Conservation (phyloP, 2,329 filamentous ascomycete species). For the Penicillium thymicola region DNA sequence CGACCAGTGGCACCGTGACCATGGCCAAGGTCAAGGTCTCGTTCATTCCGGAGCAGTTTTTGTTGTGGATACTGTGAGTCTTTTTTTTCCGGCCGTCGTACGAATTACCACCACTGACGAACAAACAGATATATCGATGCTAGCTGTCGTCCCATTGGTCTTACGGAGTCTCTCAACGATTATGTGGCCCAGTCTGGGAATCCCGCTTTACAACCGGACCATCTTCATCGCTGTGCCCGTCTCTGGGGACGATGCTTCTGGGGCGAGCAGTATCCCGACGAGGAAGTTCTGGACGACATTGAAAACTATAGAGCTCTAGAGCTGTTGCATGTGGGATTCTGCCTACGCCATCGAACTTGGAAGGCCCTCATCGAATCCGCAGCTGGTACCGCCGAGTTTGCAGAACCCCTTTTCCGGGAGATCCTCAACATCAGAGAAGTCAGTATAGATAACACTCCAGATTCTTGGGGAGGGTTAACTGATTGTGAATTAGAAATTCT, state of each 20-base stretch:
- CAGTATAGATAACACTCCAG: neutral
- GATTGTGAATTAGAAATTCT: slow-evolving; percentile 28
- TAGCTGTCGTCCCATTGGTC: slow-evolving; percentile 28
- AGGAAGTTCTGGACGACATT: slow-evolving; percentile 38
- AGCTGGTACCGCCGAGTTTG: slow-evolving; percentile 12
- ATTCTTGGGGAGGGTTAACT: neutral
- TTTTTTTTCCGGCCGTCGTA: neutral
- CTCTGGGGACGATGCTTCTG: slow-evolving; percentile 38
- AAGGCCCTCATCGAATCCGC: slow-evolving; percentile 23
- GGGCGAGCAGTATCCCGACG: slow-evolving; percentile 37
- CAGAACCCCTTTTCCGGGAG: slow-evolving; percentile 23
- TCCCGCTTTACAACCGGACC: slow-evolving; percentile 32
- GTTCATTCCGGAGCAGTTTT: slow-evolving; percentile 36
- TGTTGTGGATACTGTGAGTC: slow-evolving; percentile 36
- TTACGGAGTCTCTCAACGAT: slow-evolving; percentile 32
- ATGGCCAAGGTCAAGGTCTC: slow-evolving; percentile 27
- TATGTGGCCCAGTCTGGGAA: slow-evolving; percentile 33
- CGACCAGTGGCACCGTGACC: slow-evolving; percentile 8
- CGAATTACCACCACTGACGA: neutral
- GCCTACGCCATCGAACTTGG: slow-evolving; percentile 31
- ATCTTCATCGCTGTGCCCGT: slow-evolving; percentile 33
- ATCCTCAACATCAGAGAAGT: slow-evolving; percentile 29
- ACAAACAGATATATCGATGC: slow-evolving; percentile 29
- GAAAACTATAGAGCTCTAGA: slow-evolving; percentile 39
- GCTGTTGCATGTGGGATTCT: slow-evolving; percentile 30